Base-by-base conservation (phyloP, 495 filamentous ascomycete genomes). In the Penicillium tannophilum region DNA sequence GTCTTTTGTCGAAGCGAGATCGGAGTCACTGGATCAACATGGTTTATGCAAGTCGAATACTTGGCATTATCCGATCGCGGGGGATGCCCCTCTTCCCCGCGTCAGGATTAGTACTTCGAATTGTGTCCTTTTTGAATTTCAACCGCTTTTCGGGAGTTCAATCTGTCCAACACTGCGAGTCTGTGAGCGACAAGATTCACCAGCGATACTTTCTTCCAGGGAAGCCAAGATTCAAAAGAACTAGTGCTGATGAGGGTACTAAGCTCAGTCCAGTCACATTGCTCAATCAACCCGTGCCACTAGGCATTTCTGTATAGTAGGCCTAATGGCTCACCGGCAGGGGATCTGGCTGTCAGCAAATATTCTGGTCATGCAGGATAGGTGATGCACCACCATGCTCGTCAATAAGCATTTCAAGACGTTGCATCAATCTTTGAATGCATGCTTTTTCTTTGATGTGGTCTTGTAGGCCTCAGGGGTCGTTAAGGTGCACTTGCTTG, bases 71-170 rank as follows among this genome's bases (percentile, higher is more conserved):
- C 44, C 44, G 44, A 28, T 47, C 44, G 42, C 42, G 42, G 42
- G 44, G 44, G 20, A 14, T 47, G 44, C 19, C 44, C 44, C 44
- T 47, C 44, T 47, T 47, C 44, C 44, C 44, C 44, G 44, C 44
- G 14, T 47, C 23, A 11, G 23, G 9, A 6, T 26, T 26, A 14
- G 24, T 23, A 26, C 10, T 26, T 5, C 11, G 1, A 19, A 19
- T 19, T 6, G 9, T 47, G 39, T n/a, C n/a, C 39, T 2, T 6
- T 17, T 41, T 41, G 4, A 7, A 41, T 6, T 5, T 41, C 39
- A 17, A 41, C 17, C 17, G 39, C 16, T 14, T 41, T 14, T 2
- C 39, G 16, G 16, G 39, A 5, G 7, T 16, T 39, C 33, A 26
- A 36, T 17, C 17, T 19, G 36, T 35, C 3, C n/a, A 14, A 36